phyloP scores from a whole-genome alignment of 2,329 filamentous ascomycete species.

The Ceratocystis lukuohia region DNA sequence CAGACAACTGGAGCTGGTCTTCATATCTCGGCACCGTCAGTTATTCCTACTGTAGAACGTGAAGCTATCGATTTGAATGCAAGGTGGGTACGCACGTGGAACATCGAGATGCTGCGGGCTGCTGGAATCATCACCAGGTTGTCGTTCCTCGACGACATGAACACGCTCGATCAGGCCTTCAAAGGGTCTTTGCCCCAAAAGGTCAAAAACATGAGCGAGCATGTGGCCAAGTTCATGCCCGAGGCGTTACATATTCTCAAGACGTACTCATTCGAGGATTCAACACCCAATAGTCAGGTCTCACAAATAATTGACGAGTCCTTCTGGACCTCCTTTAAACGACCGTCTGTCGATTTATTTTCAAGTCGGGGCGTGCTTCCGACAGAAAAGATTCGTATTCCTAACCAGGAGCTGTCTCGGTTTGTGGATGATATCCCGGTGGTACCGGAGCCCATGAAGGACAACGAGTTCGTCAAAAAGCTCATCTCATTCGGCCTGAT shows the following conservation, averaged over 20 bases:
- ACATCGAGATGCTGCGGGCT: constrained; percentile 79
- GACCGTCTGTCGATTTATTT: constrained; percentile 71
- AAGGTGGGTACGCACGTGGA: constrained; percentile 89
- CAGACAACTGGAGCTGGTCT: constrained; percentile 91
- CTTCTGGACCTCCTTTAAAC: constrained; percentile 85
- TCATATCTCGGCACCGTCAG: constrained; percentile 87
- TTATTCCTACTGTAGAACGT: constrained; percentile 93
- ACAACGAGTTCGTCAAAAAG: constrained; percentile 63
- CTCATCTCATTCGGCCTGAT: constrained; percentile 75
- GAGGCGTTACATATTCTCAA: constrained; percentile 72
- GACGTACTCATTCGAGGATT: constrained; percentile 79
- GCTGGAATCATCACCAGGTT: constrained; percentile 83
- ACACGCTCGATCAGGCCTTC: constrained; percentile 52
- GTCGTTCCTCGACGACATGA: constrained; percentile 80
- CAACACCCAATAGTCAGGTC: constrained; percentile 73
- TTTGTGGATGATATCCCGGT: constrained; percentile 87
- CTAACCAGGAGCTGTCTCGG: constrained; percentile 46
- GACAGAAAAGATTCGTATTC: constrained; percentile 71
- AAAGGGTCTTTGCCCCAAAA: constrained; percentile 33
- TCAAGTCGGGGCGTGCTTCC: constrained; percentile 77
- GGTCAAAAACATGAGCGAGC: constrained; percentile 45
- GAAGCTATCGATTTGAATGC: constrained; percentile 96
- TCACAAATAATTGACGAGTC: constrained; percentile 83
- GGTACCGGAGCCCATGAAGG: constrained; percentile 61
- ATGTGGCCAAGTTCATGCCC: constrained; percentile 55